These are phyloP conservation scores for Umbelopsis vinacea DNA, from an alignment of 192 early-diverging fungal genomes.

Conservation along the genomic window DNA sequence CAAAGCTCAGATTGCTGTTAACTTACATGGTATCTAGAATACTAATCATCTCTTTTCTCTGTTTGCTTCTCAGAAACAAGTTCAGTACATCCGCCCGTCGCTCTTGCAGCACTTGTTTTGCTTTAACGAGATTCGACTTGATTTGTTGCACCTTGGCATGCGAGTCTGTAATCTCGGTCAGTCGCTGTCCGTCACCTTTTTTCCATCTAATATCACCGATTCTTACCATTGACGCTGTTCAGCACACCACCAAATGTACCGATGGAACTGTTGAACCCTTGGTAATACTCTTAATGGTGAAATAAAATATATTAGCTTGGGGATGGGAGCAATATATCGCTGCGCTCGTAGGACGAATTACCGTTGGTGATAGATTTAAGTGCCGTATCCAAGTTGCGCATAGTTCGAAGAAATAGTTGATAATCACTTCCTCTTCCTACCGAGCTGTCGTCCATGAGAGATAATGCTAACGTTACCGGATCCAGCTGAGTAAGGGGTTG, in stretches of 20 bases:
- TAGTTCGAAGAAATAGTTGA: constrained; percentile 63
- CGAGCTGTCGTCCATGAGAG: constrained; percentile 78
- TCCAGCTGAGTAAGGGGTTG: constrained; percentile 53
- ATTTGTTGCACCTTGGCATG: constrained; percentile 66
- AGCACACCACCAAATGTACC: constrained; percentile 79
- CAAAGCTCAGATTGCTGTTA: background rate
- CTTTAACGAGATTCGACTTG: constrained; percentile 65
- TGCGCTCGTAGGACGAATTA: constrained; percentile 19
- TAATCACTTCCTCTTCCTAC: constrained; percentile 65
- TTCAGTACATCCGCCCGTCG: constrained; percentile 70
- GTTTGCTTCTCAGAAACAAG: constrained; percentile 74
- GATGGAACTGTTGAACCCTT: constrained; percentile 83
- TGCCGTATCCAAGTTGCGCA: constrained; percentile 64
- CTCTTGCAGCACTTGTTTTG: constrained; percentile 64
- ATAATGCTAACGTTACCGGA: constrained; percentile 72
- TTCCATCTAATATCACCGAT: background rate
- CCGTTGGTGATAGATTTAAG: constrained; percentile 73
- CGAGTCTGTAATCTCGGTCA: constrained; percentile 44
- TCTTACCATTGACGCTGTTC: constrained; percentile 64
- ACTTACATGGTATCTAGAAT: constrained; percentile 72
- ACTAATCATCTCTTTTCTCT: constrained; percentile 77
- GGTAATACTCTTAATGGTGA: constrained; percentile 66
- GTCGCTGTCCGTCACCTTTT: background rate
- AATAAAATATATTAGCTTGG: background rate
- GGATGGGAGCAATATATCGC: background rate